phyloP scores from a whole-genome alignment of 371 early-diverging fungal genomes.

The Mortierella polycephala region DNA sequence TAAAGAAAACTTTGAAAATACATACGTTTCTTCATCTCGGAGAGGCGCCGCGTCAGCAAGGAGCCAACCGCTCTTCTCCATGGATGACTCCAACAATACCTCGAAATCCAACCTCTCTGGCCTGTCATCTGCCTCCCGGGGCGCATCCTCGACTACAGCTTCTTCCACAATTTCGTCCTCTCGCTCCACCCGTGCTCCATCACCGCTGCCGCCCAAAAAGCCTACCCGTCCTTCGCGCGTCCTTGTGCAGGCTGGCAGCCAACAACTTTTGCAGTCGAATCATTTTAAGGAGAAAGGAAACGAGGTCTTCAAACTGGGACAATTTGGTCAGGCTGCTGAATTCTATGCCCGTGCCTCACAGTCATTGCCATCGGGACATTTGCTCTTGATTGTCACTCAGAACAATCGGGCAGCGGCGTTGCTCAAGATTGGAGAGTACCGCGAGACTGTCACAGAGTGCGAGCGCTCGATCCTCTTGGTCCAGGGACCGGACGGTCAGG shows the following conservation, averaged over 20 bases:
- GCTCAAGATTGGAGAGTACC: conserved; percentile 88
- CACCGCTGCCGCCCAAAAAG: conserved; percentile 32
- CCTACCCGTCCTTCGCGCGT: conserved; percentile 36
- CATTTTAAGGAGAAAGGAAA: conserved; percentile 77
- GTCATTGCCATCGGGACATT: conserved; percentile 67
- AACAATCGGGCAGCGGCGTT: conserved; percentile 93
- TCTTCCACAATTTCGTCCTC: conserved; percentile 12
- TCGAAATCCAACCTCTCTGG: conserved; percentile 4
- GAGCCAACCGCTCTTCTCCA: conserved; percentile 21
- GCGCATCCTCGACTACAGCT: conserved; percentile 6
- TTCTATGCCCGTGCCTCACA: conserved; percentile 79
- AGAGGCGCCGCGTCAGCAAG: conserved; percentile 47
- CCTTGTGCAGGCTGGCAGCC: conserved; percentile 42
- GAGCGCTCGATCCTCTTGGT: conserved; percentile 59
- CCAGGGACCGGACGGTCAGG: conserved; percentile 50
- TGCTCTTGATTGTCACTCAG: conserved; percentile 69
- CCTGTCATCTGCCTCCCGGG: no score
- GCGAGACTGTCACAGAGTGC: conserved; percentile 75
- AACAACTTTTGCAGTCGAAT: conserved; percentile 55
- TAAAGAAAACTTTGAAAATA: conserved; percentile 55
- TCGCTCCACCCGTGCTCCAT: conserved; percentile 21
- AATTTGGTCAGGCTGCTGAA: conserved; percentile 83
- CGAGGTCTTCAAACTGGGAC: conserved; percentile 86
- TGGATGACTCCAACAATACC: conserved; percentile 12
- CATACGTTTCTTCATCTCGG: conserved; percentile 68